Evolutionary conservation across 305 asterid genomes (phyloP), one percentile per base, ranked within the genome.

Genomic region (Ajuga reptans): DNA sequence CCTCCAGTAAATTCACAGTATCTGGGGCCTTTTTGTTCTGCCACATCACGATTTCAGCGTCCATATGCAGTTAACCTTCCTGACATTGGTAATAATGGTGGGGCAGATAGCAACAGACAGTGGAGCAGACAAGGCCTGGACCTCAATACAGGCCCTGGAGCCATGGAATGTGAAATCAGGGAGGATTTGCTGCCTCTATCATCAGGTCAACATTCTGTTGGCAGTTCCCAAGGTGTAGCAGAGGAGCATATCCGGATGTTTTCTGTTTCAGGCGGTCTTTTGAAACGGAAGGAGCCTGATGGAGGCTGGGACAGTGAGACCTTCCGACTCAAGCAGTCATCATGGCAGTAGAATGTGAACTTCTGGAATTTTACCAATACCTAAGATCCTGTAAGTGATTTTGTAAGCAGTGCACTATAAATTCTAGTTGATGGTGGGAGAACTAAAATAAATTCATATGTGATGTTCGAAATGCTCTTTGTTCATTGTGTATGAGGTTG

Each of bases 221-320:
- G 77, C 65, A 75, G 74, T 46, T 75, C 79, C 11, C 86, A 79
- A 58, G 74, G 72, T 21, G 53, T 79, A 10, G 69, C 83, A 4
- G 86, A 83, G 67, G 90, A 78, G 74, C 84, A 80, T 36, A 78
- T 78, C 31, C 66, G 79, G 81, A 68, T 79, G 65, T 80, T 72
- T 64, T 76, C 80, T 14, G 74, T 71, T 66, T 72, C 83, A 15
- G 81, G 87, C 56, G 71, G 81, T 74, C 58, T 66, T 66, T 46
- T 79, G 74, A 84, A 80, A 78, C 80, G 87, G 84, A 84, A 80
- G 70, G 89, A 84, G 60, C 85, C 84, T 4, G 85, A 84, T 4
- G 87, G 84, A 57, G 79, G 88, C 53, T 71, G 85, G 87, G 88
- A 81, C 27, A 73, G 53, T 9, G 85, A 78, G 66, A 73, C 72